Conservation (phyloP, 2,329 filamentous ascomycete genomes). For the Anisogramma anomala region DNA sequence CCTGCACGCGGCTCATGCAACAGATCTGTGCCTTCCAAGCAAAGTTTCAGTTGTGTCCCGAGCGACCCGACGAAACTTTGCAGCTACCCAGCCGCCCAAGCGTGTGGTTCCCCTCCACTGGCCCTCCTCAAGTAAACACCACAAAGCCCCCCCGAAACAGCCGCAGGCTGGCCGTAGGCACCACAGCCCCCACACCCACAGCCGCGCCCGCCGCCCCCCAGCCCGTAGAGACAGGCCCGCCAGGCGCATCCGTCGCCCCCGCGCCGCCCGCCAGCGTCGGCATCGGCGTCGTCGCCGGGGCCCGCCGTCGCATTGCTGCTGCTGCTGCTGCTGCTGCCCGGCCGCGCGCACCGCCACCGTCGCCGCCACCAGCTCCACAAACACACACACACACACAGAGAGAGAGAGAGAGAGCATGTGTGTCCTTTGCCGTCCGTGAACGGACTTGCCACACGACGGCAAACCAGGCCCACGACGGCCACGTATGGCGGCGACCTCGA, state of each 20-base stretch:
- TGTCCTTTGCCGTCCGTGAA: no score
- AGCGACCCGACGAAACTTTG: neutral
- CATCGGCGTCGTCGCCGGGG: no score
- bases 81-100: no score
- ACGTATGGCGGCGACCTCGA: neutral
- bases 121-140: neutral
- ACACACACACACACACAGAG: no score
- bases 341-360: no score
- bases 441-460: no score
- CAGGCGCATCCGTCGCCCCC: neutral
- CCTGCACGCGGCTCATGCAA: no score
- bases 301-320: no score
- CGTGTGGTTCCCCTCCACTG: neutral
- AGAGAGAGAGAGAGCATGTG: no score
- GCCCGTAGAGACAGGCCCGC: neutral
- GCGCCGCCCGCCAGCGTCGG: neutral
- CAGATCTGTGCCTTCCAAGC: neutral
- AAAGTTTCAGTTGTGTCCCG: neutral
- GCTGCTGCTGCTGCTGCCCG: no score
- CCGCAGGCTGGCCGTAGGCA: neutral
- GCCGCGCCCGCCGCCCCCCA: neutral
- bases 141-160: neutral
- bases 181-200: neutral
- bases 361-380: no score
- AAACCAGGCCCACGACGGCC: neutral